Conservation (phyloP, 768 basidiomycete genomes). For the Gloeophyllum trabeum region DNA sequence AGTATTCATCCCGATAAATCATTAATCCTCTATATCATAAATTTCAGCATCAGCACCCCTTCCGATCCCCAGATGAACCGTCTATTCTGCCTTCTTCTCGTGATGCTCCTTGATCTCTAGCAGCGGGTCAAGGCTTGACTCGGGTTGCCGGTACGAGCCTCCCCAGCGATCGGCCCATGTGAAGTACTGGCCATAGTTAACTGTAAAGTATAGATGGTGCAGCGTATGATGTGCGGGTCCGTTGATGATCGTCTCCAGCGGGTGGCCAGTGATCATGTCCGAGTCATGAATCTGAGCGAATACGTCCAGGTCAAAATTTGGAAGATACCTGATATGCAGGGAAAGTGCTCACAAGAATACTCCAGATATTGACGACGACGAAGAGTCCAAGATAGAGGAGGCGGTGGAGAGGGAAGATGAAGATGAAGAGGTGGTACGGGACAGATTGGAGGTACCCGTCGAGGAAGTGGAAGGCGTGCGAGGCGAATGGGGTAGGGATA, state of each 20-base stretch:
- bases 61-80: too few species aligned
- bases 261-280: slow-evolving; percentile 92
- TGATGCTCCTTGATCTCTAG: slow-evolving; percentile 58
- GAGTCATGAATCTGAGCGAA: slow-evolving; percentile 99
- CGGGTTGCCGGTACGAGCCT: slow-evolving; percentile 85
- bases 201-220: slow-evolving; percentile 94
- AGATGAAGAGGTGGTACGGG: slow-evolving; percentile 90
- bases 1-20: too few species aligned
- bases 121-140: slow-evolving; percentile 74
- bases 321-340: neutral
- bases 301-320: neutral
- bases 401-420: slow-evolving; percentile 86
- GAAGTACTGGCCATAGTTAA: slow-evolving; percentile 98
- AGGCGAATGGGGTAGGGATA: slow-evolving; percentile 93
- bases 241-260: slow-evolving; percentile 85
- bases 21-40: too few species aligned
- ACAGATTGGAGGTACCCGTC: slow-evolving; percentile 93
- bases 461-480: slow-evolving; percentile 94
- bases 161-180: slow-evolving; percentile 84
- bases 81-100: too few species aligned
- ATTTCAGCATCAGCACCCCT: too few species aligned
- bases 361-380: slow-evolving; percentile 90
- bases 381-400: slow-evolving; percentile 77
- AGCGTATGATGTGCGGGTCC: slow-evolving; percentile 98
- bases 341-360: slow-evolving; percentile 56